Percentiles rank a stretch among this genome's conserved stretches.
These are phyloP conservation scores for Chlamydomonas eustigma DNA, from an alignment of 139 green algal genomes.

Conservation along the genomic window DNA sequence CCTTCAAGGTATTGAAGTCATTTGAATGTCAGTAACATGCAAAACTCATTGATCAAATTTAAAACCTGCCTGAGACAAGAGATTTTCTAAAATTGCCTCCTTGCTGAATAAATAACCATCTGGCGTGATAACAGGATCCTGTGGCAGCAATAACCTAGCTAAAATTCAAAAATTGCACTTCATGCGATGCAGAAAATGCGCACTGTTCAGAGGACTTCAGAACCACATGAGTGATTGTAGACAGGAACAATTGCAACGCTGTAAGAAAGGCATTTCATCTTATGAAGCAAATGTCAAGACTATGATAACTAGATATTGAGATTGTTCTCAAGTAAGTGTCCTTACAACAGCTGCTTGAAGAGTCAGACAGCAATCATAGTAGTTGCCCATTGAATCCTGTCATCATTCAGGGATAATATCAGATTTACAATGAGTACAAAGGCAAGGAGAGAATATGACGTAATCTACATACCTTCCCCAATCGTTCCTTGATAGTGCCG, in stretches of 20 bases:
- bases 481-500: conserved; percentile 78
- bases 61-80: conserved; percentile 30
- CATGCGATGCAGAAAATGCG: neutral
- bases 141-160: conserved; percentile 1
- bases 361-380: conserved; percentile 83
- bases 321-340: no score
- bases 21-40: no score
- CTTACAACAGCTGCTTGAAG: conserved; percentile 68
- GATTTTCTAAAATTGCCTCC: conserved; percentile 83
- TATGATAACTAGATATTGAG: no score
- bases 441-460: no score
- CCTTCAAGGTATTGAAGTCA: no score
- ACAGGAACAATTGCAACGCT: no score
- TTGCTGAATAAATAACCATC: conserved; percentile 78
- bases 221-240: neutral
- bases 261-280: no score
- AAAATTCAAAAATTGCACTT: neutral
- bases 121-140: conserved; percentile 82
- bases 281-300: no score
- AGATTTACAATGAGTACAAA: no score
- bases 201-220: no score
- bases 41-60: no score
- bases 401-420: neutral
- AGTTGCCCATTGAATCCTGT: conserved; percentile 85
- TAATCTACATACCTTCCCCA: conserved; percentile 76